phyloP scores from a whole-genome alignment of 192 early-diverging fungal species.

The Podila minutissima region DNA sequence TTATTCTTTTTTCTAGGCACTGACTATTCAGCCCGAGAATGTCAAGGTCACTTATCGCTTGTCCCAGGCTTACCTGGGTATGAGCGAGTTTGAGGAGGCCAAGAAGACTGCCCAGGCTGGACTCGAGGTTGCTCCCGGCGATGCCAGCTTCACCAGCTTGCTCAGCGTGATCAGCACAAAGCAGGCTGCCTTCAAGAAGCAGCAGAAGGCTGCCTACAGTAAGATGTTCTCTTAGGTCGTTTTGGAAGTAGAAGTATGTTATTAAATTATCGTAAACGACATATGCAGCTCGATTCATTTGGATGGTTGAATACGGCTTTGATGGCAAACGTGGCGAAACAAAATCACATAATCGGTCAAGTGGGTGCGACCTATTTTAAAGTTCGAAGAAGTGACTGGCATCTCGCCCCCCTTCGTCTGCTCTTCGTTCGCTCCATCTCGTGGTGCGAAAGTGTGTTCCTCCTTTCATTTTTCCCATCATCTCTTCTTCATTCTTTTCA shows the following conservation, averaged over 20 bases:
- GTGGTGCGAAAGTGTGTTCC: neutral
- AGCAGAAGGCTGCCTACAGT: conserved; percentile 49
- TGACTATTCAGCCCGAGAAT: conserved; percentile 44
- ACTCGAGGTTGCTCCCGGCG: conserved; percentile 34
- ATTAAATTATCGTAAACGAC: neutral
- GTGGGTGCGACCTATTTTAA: too few relatives aligned
- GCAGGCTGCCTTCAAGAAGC: conserved; percentile 44
- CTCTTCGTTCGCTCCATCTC: neutral
- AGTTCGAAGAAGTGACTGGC: too few relatives aligned
- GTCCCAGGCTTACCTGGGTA: conserved; percentile 52
- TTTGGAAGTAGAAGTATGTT: neutral
- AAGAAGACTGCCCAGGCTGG: conserved; percentile 40
- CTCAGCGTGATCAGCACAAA: conserved; percentile 33
- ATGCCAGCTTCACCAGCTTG: conserved; percentile 43
- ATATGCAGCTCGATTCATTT: too few relatives aligned
- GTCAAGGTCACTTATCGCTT: conserved; percentile 55
- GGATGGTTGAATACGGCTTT: too few relatives aligned
- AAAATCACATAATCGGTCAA: neutral
- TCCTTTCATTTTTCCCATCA: neutral
- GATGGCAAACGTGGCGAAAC: neutral
- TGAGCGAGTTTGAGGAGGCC: conserved; percentile 54
- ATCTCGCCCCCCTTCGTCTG: neutral
- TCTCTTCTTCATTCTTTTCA: neutral
- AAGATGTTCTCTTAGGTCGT: conserved; percentile 41
- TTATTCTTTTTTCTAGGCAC: conserved; percentile 15